These are phyloP conservation scores for Acanthamoeba culbertsoni DNA, from an alignment of 208 protist genomes.

Conservation along the genomic window DNA sequence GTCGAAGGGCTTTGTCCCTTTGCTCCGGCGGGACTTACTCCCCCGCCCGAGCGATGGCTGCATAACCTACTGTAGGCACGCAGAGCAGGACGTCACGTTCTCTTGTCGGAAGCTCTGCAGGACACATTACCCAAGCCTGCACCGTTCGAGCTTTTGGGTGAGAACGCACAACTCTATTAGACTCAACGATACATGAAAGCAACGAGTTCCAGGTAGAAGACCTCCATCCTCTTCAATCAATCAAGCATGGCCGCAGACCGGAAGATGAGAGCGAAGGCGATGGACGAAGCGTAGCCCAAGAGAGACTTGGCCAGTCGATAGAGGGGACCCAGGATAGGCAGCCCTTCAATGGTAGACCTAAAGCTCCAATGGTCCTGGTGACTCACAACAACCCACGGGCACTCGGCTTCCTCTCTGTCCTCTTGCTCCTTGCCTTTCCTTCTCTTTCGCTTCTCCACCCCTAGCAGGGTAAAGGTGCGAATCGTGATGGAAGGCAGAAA, in stretches of 20 bases:
- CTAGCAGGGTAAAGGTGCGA: neutral
- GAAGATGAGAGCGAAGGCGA: neutral
- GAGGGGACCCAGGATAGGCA: neutral
- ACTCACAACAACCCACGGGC: neutral
- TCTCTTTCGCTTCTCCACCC: neutral
- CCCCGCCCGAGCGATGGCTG: neutral
- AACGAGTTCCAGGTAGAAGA: neutral
- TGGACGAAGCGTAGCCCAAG: neutral
- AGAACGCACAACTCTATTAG: neutral
- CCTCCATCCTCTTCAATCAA: neutral
- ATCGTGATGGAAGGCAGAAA: neutral
- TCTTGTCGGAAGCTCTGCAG: neutral
- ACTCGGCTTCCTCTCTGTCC: neutral
- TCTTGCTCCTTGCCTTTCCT: neutral
- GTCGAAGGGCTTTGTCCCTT: neutral
- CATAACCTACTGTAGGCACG: neutral
- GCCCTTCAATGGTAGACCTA: neutral
- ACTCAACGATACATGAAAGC: no score
- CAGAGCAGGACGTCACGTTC: neutral
- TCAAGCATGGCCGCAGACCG: neutral
- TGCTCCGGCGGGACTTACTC: neutral
- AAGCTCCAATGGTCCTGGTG: slow-evolving; percentile 20
- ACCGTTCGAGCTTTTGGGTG: neutral
- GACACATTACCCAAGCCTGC: neutral
- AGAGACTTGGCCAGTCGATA: neutral